Evolutionary conservation across 2,329 filamentous ascomycete species (phyloP).

Genomic region (Cladosporium halotolerans): DNA sequence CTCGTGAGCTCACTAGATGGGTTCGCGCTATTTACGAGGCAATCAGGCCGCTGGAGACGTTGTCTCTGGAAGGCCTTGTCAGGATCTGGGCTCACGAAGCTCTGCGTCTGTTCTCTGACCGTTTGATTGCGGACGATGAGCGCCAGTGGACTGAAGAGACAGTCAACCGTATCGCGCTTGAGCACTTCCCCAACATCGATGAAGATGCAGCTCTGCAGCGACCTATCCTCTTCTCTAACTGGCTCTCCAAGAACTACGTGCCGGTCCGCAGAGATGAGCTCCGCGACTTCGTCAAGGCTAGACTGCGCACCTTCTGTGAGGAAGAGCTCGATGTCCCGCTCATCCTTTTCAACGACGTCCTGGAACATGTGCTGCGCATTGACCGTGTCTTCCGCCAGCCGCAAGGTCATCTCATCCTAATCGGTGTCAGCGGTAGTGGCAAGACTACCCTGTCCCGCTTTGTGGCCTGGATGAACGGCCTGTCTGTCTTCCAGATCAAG

Average conservation of each 20-base stretch:
- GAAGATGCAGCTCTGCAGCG: slow-evolving; percentile 81
- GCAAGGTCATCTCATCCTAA: slow-evolving; percentile 95
- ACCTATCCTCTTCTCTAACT: slow-evolving; percentile 97
- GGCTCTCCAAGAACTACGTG: slow-evolving; percentile 97
- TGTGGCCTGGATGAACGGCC: slow-evolving; percentile 99
- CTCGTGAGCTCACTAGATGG: slow-evolving; percentile 96
- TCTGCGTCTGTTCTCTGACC: slow-evolving; percentile 91
- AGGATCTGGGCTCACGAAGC: slow-evolving; percentile 99
- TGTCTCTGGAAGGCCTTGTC: slow-evolving; percentile 84
- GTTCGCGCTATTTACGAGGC: slow-evolving; percentile 96
- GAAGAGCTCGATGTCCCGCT: slow-evolving; percentile 98
- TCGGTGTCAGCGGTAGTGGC: slow-evolving; percentile 95
- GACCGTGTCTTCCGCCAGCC: slow-evolving; percentile 98
- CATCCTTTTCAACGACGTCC: slow-evolving; percentile 97
- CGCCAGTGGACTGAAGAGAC: slow-evolving; percentile 90
- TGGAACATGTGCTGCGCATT: slow-evolving; percentile 96
- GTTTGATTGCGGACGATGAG: slow-evolving; percentile 89
- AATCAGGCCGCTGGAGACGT: slow-evolving; percentile 80
- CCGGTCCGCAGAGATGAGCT: slow-evolving; percentile 93
- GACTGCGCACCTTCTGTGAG: slow-evolving; percentile 96
- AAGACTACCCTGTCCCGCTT: slow-evolving; percentile 98
- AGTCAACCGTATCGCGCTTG: slow-evolving; percentile 76
- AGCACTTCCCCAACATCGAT: slow-evolving; percentile 93
- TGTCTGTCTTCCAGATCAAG: slow-evolving; percentile 99
- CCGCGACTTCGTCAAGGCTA: slow-evolving; percentile 93